Conservation (phyloP, 2,329 filamentous ascomycete species). For the Clonostachys sp. region DNA sequence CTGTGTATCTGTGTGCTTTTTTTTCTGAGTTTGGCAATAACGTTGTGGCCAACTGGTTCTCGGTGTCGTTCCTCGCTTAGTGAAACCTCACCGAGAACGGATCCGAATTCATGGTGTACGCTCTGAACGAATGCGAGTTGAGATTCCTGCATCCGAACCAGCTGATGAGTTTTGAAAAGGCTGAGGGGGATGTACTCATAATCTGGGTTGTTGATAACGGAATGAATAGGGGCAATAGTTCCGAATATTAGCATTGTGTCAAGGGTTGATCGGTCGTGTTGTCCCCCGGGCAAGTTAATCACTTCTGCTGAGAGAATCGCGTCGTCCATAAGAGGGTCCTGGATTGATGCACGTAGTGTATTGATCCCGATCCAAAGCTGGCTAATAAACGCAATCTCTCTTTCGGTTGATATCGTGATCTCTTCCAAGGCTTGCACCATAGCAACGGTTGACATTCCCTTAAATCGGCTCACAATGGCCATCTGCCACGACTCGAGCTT, state of each 20-base stretch:
- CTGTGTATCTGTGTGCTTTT: not conserved
- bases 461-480: constrained; percentile 46
- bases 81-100: constrained; percentile 27
- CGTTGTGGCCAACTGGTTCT: not conserved
- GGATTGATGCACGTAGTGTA: constrained; percentile 32
- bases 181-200: constrained; percentile 57
- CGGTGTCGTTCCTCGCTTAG: not conserved
- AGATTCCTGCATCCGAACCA: constrained; percentile 45
- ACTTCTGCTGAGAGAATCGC: constrained; percentile 36
- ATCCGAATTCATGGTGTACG: constrained; percentile 57
- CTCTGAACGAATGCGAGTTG: constrained; percentile 55
- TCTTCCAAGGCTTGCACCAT: constrained; percentile 9
- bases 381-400: constrained; percentile 36
- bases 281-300: constrained; percentile 33
- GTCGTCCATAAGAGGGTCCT: constrained; percentile 39
- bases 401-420: constrained; percentile 8
- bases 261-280: constrained; percentile 3
- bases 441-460: constrained; percentile 31
- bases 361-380: constrained; percentile 37
- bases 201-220: constrained; percentile 40
- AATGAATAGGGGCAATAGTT: constrained; percentile 58
- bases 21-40: not conserved
- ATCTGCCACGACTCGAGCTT: constrained; percentile 50
- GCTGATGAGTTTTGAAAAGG: constrained; percentile 64
- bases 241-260: constrained; percentile 47